Conservation (phyloP, 805 yeast genomes). For the Kazachstania africana region DNA sequence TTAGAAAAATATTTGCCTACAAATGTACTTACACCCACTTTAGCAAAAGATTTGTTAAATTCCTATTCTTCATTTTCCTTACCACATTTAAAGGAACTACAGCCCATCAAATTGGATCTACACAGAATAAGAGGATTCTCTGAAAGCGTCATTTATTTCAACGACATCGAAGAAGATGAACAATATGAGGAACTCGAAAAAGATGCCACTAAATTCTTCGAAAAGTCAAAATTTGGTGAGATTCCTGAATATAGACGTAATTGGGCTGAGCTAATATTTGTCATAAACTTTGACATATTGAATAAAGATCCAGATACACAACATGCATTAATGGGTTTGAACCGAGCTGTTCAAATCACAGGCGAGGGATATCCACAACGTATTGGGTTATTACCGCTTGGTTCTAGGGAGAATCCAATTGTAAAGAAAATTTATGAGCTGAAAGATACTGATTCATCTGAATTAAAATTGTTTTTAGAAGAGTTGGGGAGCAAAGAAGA, state of each 20-base stretch:
- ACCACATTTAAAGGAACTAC: slow-evolving; percentile 14
- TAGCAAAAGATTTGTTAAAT: slow-evolving; percentile 12
- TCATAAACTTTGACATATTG: slow-evolving; percentile 39
- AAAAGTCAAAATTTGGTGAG: slow-evolving; percentile 41
- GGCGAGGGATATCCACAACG: slow-evolving; percentile 60
- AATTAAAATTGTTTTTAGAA: slow-evolving; percentile 12
- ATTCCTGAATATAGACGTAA: slow-evolving; percentile 64
- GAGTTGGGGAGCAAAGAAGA: slow-evolving; percentile 6
- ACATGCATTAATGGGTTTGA: slow-evolving; percentile 37
- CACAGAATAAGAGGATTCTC: slow-evolving; percentile 22
- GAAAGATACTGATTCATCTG: slow-evolving; percentile 7
- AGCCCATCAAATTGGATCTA: slow-evolving; percentile 25
- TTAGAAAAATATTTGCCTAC: slow-evolving; percentile 16
- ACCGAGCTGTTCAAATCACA: slow-evolving; percentile 38
- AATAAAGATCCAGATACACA: slow-evolving; percentile 24
- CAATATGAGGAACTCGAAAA: slow-evolving; percentile 35
- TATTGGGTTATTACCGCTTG: slow-evolving; percentile 69
- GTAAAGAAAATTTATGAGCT: slow-evolving; percentile 18
- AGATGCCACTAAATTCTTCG: slow-evolving; percentile 37
- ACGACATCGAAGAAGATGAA: slow-evolving; percentile 58
- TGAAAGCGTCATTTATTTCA: slow-evolving; percentile 51
- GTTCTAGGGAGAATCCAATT: slow-evolving; percentile 11
- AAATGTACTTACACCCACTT: slow-evolving; percentile 2
- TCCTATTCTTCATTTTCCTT: slow-evolving; percentile 16
- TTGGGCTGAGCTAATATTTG: slow-evolving; percentile 63